Conservation (phyloP, 140 eudicot genomes). For the Cichorium intybus region DNA sequence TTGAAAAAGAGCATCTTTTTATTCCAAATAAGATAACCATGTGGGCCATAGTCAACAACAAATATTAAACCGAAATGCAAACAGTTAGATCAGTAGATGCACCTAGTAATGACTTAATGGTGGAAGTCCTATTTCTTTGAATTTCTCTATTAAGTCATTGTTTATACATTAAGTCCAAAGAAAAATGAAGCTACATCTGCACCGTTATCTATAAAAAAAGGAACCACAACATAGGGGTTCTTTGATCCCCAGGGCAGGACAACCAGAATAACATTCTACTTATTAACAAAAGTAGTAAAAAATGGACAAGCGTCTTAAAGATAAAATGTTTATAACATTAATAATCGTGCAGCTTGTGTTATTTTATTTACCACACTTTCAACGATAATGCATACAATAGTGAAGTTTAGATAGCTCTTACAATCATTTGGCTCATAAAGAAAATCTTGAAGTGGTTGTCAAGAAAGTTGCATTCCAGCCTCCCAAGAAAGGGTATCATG, state of each 20-base stretch:
- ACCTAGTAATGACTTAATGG: too few relatives aligned
- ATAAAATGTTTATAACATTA: background rate
- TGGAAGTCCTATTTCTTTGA: too few relatives aligned
- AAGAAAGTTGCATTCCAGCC: constrained; percentile 92
- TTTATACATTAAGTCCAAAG: too few relatives aligned
- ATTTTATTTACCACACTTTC: constrained; percentile 87
- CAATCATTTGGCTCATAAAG: constrained; percentile 80
- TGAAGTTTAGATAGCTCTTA: constrained; percentile 78
- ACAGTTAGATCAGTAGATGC: too few relatives aligned
- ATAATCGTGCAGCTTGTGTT: constrained; percentile 41
- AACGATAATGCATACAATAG: constrained; percentile 79
- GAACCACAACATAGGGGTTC: constrained; percentile 57
- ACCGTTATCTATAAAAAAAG: constrained; percentile 64
- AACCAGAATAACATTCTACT: constrained; percentile 40
- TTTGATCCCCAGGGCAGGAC: constrained; percentile 97
- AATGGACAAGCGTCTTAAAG: background rate
- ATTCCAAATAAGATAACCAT: too few relatives aligned
- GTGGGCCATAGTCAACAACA: too few relatives aligned
- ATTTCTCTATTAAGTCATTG: too few relatives aligned
- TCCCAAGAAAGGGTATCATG: constrained; percentile 91
- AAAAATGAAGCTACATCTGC: constrained; percentile 54
- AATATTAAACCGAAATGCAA: too few relatives aligned
- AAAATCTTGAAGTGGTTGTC: constrained; percentile 68
- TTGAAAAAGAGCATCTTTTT: too few relatives aligned
- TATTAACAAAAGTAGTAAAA: constrained; percentile 8